Evolutionary conservation across 129 eudicot species (phyloP).

Genomic region (Cynara cardunculus): DNA sequence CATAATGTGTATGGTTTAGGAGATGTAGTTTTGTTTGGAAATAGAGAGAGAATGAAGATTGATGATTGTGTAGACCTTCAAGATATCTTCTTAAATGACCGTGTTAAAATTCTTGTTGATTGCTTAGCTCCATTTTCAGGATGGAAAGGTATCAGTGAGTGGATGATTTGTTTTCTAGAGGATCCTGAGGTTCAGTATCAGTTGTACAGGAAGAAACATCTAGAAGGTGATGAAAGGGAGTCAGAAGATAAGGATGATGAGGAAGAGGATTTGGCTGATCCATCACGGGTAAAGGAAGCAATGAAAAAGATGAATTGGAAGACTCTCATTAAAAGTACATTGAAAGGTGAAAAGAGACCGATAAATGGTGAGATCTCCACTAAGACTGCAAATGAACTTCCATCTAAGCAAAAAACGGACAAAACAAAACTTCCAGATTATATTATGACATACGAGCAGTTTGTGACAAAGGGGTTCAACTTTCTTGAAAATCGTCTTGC

Average conservation of each 20-base stretch:
- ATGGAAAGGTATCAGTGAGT: conserved; percentile 26
- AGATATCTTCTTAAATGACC: conserved; percentile 42
- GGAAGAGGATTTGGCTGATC: not conserved
- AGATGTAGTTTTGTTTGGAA: conserved; percentile 59
- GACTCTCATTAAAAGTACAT: not conserved
- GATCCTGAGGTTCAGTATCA: conserved; percentile 33
- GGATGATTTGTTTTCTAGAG: conserved; percentile 42
- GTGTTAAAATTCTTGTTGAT: conserved; percentile 24
- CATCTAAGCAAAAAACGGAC: conserved; percentile 2
- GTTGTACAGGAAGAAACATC: not conserved
- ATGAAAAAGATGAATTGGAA: conserved; percentile 2
- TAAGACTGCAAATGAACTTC: too few species aligned
- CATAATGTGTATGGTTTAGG: conserved; percentile 55
- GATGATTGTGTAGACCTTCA: conserved; percentile 35
- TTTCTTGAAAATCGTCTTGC: conserved; percentile 23
- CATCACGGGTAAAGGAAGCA: not conserved
- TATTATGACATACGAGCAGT: conserved; percentile 45
- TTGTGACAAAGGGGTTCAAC: conserved; percentile 20
- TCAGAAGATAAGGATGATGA: not conserved
- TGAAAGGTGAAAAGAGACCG: not conserved
- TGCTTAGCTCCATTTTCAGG: conserved; percentile 36
- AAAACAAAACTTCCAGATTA: not conserved
- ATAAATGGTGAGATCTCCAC: not conserved
- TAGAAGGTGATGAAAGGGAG: not conserved
- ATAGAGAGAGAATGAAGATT: conserved; percentile 46